phyloP scores from a whole-genome alignment of 768 basidiomycete species.

The Strobilomyces dryophilus region DNA sequence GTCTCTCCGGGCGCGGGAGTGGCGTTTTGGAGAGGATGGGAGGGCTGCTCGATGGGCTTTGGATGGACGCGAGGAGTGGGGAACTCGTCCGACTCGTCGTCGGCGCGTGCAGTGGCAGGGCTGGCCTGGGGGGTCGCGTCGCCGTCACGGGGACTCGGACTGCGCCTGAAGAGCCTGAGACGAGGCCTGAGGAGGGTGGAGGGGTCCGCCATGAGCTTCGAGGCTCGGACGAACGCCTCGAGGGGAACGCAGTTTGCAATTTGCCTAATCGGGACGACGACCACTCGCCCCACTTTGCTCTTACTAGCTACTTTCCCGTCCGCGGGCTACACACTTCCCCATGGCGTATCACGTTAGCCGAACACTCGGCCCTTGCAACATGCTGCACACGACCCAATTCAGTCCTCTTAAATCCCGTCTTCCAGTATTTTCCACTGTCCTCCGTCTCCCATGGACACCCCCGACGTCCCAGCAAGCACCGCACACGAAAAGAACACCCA shows the following conservation, averaged over 20 bases:
- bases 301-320: not conserved
- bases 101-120: not conserved
- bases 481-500: not conserved
- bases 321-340: not conserved
- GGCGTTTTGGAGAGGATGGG: constrained; percentile 3
- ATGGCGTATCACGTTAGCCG: constrained; percentile 9
- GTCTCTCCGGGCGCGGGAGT: constrained; percentile 32
- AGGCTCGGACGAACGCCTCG: constrained; percentile 3
- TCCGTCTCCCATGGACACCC: constrained; percentile 4
- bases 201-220: constrained; percentile 1
- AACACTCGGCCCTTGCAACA: not conserved
- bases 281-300: not conserved
- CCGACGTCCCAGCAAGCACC: not conserved
- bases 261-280: constrained; percentile 11
- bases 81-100: constrained; percentile 24
- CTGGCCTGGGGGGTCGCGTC: not conserved
- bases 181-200: constrained; percentile 3
- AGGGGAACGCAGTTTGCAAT: constrained; percentile 4
- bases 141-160: constrained; percentile 2
- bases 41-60: constrained; percentile 15
- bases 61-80: constrained; percentile 29
- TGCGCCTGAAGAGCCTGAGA: constrained; percentile 11
- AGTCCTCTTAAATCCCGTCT: not conserved
- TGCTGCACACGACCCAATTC: not conserved
- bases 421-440: not conserved